These are phyloP conservation scores for Esteya vermicola DNA, from an alignment of 2,329 filamentous ascomycete species.

Conservation along the genomic window DNA sequence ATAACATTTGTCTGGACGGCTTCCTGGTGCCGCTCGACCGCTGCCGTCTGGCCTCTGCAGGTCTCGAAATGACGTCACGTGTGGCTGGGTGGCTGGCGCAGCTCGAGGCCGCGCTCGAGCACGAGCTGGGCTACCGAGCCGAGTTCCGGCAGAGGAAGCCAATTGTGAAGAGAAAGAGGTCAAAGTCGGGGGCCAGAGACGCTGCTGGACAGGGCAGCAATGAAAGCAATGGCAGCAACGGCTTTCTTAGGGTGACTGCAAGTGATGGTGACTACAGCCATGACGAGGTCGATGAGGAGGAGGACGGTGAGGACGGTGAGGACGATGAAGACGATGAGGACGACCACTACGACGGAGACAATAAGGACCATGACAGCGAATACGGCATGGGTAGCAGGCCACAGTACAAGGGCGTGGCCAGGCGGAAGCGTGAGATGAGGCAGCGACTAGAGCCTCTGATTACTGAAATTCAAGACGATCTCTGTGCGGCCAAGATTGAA, in stretches of 20 bases:
- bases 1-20: neutral
- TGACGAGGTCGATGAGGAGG: neutral
- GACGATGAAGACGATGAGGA: neutral
- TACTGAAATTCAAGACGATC: slow-evolving; percentile 7
- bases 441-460: slow-evolving; percentile 3
- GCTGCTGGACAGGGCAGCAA: too few relatives aligned
- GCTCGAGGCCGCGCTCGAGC: slow-evolving; percentile 6
- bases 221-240: too few relatives aligned
- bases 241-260: too few relatives aligned
- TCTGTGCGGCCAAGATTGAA: slow-evolving; percentile 1
- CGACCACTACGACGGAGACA: neutral
- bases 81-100: slow-evolving; percentile 4
- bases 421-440: neutral
- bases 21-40: slow-evolving; percentile 2
- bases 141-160: neutral
- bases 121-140: slow-evolving; percentile 8
- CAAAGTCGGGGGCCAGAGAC: too few relatives aligned
- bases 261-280: too few relatives aligned
- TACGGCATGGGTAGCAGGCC: neutral
- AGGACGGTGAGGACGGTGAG: neutral
- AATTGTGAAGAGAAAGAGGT: too few relatives aligned
- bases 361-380: neutral
- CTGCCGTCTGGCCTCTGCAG: neutral
- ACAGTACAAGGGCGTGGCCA: neutral
- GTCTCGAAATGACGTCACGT: neutral